Conservation (phyloP, 192 early-diverging fungal species). For the Coemansia sp. region DNA sequence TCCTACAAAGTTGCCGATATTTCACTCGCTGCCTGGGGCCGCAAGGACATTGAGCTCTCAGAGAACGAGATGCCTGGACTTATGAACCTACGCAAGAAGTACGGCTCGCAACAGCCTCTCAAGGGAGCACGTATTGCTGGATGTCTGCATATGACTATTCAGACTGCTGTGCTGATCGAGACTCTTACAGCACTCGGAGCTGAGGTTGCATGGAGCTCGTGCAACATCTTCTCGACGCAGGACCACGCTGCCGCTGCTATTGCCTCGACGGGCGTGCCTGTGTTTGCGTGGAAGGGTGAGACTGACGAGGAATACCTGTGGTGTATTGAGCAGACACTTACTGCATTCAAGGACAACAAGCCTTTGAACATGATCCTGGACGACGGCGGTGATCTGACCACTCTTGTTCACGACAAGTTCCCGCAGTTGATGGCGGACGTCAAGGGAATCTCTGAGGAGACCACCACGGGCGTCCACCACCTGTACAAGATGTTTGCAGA, state of each 20-base stretch:
- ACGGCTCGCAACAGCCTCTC: slow-evolving; percentile 84
- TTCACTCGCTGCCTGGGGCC: slow-evolving; percentile 91
- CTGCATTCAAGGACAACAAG: slow-evolving; percentile 88
- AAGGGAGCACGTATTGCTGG: slow-evolving; percentile 95
- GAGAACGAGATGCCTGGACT: slow-evolving; percentile 99
- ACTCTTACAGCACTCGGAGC: slow-evolving; percentile 93
- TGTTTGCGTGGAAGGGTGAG: slow-evolving; percentile 99
- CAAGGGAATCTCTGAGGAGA: slow-evolving; percentile 97
- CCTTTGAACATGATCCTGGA: slow-evolving; percentile 99
- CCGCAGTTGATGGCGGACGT: slow-evolving; percentile 82
- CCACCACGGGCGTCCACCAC: slow-evolving; percentile 99
- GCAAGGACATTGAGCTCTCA: slow-evolving; percentile 93
- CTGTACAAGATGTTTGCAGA: slow-evolving; percentile 99
- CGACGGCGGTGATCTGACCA: slow-evolving; percentile 98
- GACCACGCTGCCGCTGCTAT: slow-evolving; percentile 99
- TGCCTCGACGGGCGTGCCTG: slow-evolving; percentile 92
- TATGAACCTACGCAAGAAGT: slow-evolving; percentile 91
- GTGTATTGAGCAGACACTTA: slow-evolving; percentile 96
- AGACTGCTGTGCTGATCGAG: slow-evolving; percentile 98
- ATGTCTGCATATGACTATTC: slow-evolving; percentile 99
- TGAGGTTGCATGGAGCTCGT: slow-evolving; percentile 85
- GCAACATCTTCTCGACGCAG: slow-evolving; percentile 98
- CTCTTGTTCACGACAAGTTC: slow-evolving; percentile 94
- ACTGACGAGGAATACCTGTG: slow-evolving; percentile 99
- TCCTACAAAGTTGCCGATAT: slow-evolving; percentile 79